Percentiles rank a stretch among this genome's conserved stretches.
Evolutionary conservation across 2,329 filamentous ascomycete species (phyloP).

Genomic region (Pseudogymnoascus sp.): DNA sequence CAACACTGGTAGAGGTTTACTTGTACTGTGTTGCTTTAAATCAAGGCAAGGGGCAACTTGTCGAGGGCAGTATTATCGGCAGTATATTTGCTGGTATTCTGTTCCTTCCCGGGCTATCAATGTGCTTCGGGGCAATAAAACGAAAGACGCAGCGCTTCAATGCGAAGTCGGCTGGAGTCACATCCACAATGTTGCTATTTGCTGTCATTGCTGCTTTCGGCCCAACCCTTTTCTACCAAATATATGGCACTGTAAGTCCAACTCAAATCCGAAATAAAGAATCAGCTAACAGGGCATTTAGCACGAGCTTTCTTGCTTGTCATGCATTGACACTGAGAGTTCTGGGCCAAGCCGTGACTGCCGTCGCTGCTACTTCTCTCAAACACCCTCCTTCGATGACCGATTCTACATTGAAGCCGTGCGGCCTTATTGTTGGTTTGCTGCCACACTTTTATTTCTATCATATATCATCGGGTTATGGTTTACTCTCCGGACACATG

Average conservation of each 20-base stretch:
- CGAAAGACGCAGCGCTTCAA: slow-evolving; percentile 98
- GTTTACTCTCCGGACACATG: slow-evolving; percentile 93
- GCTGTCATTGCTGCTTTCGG: slow-evolving; percentile 92
- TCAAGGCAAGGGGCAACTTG: slow-evolving; percentile 84
- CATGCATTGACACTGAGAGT: slow-evolving; percentile 44
- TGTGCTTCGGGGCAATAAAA: slow-evolving; percentile 98
- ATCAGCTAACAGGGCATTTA: slow-evolving; percentile 34
- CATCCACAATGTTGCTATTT: slow-evolving; percentile 95
- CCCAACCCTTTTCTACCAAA: slow-evolving; percentile 95
- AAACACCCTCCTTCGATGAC: slow-evolving; percentile 75
- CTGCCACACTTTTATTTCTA: slow-evolving; percentile 76
- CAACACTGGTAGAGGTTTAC: slow-evolving; percentile 93
- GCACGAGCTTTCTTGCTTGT: slow-evolving; percentile 85
- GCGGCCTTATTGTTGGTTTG: slow-evolving; percentile 85
- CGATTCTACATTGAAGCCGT: slow-evolving; percentile 87
- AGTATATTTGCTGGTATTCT: slow-evolving; percentile 96
- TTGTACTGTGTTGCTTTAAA: slow-evolving; percentile 91
- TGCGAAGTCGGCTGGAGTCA: slow-evolving; percentile 89
- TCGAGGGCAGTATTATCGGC: slow-evolving; percentile 94
- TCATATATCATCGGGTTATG: slow-evolving; percentile 90
- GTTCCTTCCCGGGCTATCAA: slow-evolving; percentile 88
- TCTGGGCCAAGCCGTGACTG: slow-evolving; percentile 57
- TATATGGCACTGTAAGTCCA: slow-evolving; percentile 74
- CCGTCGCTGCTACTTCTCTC: slow-evolving; percentile 87
- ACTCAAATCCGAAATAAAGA: not conserved